phyloP scores from a whole-genome alignment of 345 rosid genomes.

The Combretum micranthum region DNA sequence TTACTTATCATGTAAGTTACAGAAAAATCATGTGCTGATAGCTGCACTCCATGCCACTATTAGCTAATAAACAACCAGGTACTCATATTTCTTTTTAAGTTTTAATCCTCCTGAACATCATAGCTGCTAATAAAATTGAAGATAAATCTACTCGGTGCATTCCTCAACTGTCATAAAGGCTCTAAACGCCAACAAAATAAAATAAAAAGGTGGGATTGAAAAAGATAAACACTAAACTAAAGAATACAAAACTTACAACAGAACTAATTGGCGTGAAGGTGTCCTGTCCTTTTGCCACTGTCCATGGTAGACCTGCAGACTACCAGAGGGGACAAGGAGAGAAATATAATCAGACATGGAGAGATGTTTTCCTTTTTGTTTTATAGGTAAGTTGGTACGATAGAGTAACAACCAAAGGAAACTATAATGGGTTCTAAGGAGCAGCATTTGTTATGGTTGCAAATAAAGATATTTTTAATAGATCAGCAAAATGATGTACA shows the following conservation, averaged over 20 bases:
- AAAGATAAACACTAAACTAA: constrained; percentile 5
- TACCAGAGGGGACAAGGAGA: constrained; percentile 19
- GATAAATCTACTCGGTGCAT: neutral
- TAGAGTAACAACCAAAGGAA: too few relatives aligned
- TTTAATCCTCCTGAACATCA: neutral
- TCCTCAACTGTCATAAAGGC: neutral
- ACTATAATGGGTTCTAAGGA: too few relatives aligned
- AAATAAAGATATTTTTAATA: too few relatives aligned
- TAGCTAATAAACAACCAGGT: too few relatives aligned
- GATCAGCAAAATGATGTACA: too few relatives aligned
- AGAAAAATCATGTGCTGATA: neutral
- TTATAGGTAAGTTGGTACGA: too few relatives aligned
- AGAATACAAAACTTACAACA: constrained; percentile 43
- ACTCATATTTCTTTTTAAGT: neutral
- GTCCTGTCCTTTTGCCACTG: constrained; percentile 88
- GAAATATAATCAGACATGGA: neutral
- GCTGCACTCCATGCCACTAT: too few relatives aligned
- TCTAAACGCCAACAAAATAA: too few relatives aligned
- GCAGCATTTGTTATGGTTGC: too few relatives aligned
- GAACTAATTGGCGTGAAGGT: constrained; percentile 91
- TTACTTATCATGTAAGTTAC: neutral
- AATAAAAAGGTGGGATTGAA: neutral
- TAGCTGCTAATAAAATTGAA: neutral
- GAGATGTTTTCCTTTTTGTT: too few relatives aligned
- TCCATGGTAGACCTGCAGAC: constrained; percentile 97